These are phyloP conservation scores for Osmanthus fragrans DNA, from an alignment of 257 asterid genomes.

Conservation along the genomic window DNA sequence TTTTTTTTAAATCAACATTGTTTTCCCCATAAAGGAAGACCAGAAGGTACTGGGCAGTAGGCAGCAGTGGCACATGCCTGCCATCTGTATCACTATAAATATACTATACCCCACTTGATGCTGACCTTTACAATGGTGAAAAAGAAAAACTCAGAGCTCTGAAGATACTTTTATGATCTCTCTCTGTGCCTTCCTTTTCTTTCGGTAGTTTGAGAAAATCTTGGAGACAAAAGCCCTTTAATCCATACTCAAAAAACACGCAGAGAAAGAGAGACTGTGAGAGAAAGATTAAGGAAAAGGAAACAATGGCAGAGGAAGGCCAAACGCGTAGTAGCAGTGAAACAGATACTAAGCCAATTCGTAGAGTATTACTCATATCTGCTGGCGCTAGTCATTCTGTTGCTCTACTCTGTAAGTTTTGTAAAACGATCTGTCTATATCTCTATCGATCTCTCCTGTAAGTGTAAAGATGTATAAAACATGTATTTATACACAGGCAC, in stretches of 20 bases:
- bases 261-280: background rate
- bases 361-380: conserved; percentile 70
- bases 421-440: too few relatives aligned
- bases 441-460: too few relatives aligned
- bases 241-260: background rate
- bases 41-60: too few relatives aligned
- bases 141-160: conserved; percentile 1
- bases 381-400: conserved; percentile 98
- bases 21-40: too few relatives aligned
- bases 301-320: conserved; percentile 52
- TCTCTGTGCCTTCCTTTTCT: conserved; percentile 3
- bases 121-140: background rate
- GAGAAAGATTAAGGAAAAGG: background rate
- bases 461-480: too few relatives aligned
- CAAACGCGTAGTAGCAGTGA: too few relatives aligned
- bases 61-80: conserved; percentile 44
- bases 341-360: conserved; percentile 43
- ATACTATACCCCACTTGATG: conserved; percentile 19
- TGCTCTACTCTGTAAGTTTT: conserved; percentile 81
- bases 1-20: too few relatives aligned
- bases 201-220: background rate
- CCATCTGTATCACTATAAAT: conserved; percentile 48
- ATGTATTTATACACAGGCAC: too few relatives aligned
- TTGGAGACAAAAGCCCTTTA: background rate
- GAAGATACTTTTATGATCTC: conserved; percentile 32